Base-by-base conservation (phyloP, 345 rosid species). In the Murraya koenigii region DNA sequence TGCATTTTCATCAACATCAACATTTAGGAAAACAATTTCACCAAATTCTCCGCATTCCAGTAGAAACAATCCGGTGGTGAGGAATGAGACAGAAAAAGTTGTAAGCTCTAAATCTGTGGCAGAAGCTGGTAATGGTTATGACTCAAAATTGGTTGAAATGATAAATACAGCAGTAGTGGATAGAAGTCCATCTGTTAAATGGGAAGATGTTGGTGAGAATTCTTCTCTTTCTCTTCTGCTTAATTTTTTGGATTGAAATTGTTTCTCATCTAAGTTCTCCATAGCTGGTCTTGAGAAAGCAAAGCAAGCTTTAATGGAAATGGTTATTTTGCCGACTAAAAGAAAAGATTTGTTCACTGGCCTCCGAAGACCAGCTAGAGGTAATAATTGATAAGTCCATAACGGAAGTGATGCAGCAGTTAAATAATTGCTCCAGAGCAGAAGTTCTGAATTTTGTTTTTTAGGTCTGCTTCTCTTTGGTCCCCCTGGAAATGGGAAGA, bases 401-500 rank as follows among this genome's bases (percentile, higher is more conserved):
- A 64, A 64, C 36, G 49, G 69, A 33, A 44, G 38, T 22, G 74
- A 3, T 58, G n/a, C 68, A 28, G 39, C 67, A 64, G 25, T 72
- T 64, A n/a, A 30, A 41, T 15, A 75, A 30, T 72, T 77, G 59
- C 74, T 64, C 71, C 15, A 61, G 62, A 64, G 44, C 41, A 23
- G 20, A 75, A 75, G 14, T 22, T 54, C 61, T 63, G 68, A 41
- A n/a, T 30, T 74, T 74, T 85, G 49, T 69, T 77, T 36, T 80
- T 69, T 76, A 95, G 99, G 99, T 77, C 75, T 95, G 78, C 98
- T 95, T 82, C 97, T 95, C 78, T 95, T 95, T 85, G 98, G 99
- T 52, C 99, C 99, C 73, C 99, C 98, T 77, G 99, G 99, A 30
- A 95, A 93, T 86, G 99, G 99, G 54, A 95, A 95, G 83, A 95